Evolutionary conservation across 257 asterid species (phyloP).

Genomic region (Solanum appendiculatum): DNA sequence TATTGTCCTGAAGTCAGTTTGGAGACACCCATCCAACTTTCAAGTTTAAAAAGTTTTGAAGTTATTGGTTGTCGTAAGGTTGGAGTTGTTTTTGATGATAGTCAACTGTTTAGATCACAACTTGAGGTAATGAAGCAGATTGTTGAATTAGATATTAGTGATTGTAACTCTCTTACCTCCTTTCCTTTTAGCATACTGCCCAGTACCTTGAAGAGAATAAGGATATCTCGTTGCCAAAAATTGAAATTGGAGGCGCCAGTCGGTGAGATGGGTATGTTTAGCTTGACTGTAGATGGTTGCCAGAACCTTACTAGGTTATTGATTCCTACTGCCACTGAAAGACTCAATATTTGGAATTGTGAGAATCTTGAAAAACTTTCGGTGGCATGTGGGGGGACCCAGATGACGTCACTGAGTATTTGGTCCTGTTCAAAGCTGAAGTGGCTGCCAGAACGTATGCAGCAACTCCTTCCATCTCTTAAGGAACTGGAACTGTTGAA

Average conservation of each 20-base stretch:
- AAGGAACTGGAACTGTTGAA: accelerated
- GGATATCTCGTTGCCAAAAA: not conserved
- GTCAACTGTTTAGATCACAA: no score
- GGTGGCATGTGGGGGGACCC: not conserved
- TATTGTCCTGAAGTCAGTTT: no score
- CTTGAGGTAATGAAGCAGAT: not conserved
- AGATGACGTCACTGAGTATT: not conserved
- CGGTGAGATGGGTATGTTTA: not conserved
- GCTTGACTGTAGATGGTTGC: accelerated
- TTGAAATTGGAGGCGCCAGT: not conserved
- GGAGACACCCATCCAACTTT: no score
- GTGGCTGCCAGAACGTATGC: not conserved
- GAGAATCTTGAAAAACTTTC: not conserved
- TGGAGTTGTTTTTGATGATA: no score
- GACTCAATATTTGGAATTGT: accelerated
- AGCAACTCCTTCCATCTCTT: not conserved
- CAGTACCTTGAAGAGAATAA: no score
- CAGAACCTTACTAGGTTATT: not conserved
- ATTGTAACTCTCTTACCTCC: not conserved
- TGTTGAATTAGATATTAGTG: not conserved
- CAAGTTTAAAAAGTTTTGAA: no score
- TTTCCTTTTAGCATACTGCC: no score
- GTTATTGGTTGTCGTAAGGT: no score
- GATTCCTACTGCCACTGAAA: not conserved
- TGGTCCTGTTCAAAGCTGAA: not conserved